phyloP scores from a whole-genome alignment of 441 rosid species.

The Euphorbia schlechtendalii region DNA sequence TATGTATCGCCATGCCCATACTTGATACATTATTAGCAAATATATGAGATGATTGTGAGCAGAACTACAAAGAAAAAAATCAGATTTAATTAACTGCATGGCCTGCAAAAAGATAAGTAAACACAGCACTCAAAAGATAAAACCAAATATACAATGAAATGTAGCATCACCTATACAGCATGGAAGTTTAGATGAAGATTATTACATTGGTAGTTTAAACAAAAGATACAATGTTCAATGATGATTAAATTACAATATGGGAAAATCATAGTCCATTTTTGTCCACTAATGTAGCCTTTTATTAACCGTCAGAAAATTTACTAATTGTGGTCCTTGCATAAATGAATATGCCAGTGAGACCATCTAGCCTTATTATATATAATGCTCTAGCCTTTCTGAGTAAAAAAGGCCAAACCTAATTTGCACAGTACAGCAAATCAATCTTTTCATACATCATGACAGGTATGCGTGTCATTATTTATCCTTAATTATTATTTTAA shows the following conservation, averaged over 20 bases:
- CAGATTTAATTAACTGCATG: conserved; percentile 13
- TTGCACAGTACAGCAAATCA: not conserved
- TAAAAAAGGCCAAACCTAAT: not conserved
- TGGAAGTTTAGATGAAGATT: not conserved
- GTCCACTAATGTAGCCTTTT: not conserved
- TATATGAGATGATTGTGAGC: conserved; percentile 92
- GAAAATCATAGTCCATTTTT: not conserved
- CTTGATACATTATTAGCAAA: conserved; percentile 88
- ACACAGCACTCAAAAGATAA: conserved; percentile 7
- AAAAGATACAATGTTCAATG: not conserved
- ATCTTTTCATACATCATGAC: not conserved
- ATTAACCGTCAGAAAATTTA: not conserved
- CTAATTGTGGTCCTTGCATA: not conserved
- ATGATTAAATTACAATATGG: not conserved
- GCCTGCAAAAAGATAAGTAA: not conserved
- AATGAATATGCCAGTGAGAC: not conserved
- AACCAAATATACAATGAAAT: not conserved
- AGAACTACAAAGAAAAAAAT: conserved; percentile 44
- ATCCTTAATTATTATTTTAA: not conserved
- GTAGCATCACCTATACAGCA: not conserved
- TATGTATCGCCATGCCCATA: conserved; percentile 67
- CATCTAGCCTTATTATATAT: not conserved
- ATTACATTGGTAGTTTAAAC: not conserved
- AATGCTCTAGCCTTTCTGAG: not conserved
- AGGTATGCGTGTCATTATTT: not conserved